Percentiles rank a stretch among this genome's conserved stretches.
phyloP scores from a whole-genome alignment of 768 basidiomycete species.

The Termitomyces heimii region DNA sequence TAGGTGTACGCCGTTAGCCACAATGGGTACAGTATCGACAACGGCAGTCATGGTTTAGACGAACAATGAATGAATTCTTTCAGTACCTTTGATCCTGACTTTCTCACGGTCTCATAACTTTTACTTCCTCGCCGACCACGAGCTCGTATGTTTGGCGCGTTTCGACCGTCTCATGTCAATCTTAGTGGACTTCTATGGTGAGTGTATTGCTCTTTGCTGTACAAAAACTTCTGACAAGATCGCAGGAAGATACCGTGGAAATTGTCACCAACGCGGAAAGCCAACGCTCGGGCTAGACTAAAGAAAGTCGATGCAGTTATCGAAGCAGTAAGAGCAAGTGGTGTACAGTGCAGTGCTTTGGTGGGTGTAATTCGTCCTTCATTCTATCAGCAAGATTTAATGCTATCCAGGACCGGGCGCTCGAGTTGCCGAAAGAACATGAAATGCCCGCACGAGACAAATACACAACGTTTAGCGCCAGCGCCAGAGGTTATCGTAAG shows the following conservation, averaged over 20 bases:
- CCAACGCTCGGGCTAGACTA: constrained; percentile 82
- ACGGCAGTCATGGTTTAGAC: constrained; percentile 40
- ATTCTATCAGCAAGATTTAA: not conserved
- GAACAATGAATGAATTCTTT: constrained; percentile 16
- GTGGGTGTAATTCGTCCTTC: constrained; percentile 38
- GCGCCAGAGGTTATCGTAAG: constrained; percentile 75
- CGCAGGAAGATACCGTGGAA: constrained; percentile 93
- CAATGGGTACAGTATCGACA: constrained; percentile 21
- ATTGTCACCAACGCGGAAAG: constrained; percentile 86
- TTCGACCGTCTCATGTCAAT: constrained; percentile 62
- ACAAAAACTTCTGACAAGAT: constrained; percentile 1
- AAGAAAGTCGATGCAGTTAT: constrained; percentile 94
- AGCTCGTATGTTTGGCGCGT: constrained; percentile 76
- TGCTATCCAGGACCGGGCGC: constrained; percentile 50
- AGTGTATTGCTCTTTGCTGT: constrained; percentile 12
- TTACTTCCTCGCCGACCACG: constrained; percentile 8
- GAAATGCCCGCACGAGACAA: constrained; percentile 94
- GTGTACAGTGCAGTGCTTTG: constrained; percentile 69
- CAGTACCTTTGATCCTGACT: not conserved
- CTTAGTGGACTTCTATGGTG: constrained; percentile 85
- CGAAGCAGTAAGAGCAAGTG: constrained; percentile 77
- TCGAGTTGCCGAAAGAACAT: constrained; percentile 86
- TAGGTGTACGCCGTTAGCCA: constrained; percentile 31
- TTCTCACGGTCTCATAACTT: constrained; percentile 28
- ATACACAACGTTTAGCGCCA: constrained; percentile 83